Evolutionary conservation across 345 rosid genomes (phyloP), one percentile per base, ranked within the genome.

Genomic region (Moricandia moricandioides): DNA sequence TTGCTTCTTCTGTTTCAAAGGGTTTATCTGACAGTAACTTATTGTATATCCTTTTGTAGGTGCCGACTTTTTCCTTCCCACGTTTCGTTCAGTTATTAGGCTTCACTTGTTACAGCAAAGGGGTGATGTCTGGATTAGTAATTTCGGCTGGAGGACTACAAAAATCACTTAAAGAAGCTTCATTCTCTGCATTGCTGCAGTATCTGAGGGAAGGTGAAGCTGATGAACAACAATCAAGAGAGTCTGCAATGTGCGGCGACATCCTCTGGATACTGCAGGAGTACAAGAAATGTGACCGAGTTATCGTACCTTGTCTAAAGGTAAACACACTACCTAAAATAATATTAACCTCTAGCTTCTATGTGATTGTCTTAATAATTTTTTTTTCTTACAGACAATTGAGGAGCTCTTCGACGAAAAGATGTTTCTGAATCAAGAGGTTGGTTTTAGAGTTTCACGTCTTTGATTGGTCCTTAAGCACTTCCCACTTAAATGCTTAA

Each of bases 71-170:
- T 83, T 88, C 95, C 58, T 92, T 83, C 85, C 93, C 96, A n/a
- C 88, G 88, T 12, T 90, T 95, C 66, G 80, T 95, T 31, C 87
- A 83, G 76, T 75, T 95, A 65, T 85, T 95, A 66, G 67, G 78
- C 75, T 73, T 84, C 77, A 75, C 77, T 79, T 88, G 92, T 62
- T 92, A 88, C 71, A 90, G 99, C 82, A 88, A 70, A 81, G 58
- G 67, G 60, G 81, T 90, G 52, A 74, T 90, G 71, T 91, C 92
- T 60, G 99, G 99, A 29, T 84, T 95, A 82, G 97, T 92, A 52
- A 85, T 92, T 61, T 86, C 99, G 29, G 80, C 83, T 68, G 99
- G 99, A 69, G 99, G 97, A 21, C 81, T 95, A 84, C 97, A 92
- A 92, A 90, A 92, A 34, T 92, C 93, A 34, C 85, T 92, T 76